These are phyloP conservation scores for Drosera spatulata DNA, from an alignment of 179 eudicot genomes.

Conservation along the genomic window DNA sequence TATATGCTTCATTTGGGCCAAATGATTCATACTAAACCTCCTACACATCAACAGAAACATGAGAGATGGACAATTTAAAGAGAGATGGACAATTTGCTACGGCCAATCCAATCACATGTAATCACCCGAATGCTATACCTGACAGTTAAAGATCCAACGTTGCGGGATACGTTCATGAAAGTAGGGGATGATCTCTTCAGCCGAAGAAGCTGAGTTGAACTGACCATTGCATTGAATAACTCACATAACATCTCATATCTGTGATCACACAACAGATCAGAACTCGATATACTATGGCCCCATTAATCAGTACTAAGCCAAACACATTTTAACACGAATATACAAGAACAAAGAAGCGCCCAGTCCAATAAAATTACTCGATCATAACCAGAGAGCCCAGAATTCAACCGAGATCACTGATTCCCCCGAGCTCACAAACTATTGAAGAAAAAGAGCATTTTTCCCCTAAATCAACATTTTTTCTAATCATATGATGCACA, in stretches of 20 bases:
- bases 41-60: conserved; percentile 16
- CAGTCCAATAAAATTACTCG: too few relatives aligned
- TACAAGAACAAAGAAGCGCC: too few relatives aligned
- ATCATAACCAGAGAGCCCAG: too few relatives aligned
- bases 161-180: conserved; percentile 36
- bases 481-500: too few relatives aligned
- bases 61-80: neutral
- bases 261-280: neutral
- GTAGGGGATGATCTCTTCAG: conserved; percentile 31
- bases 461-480: too few relatives aligned
- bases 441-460: too few relatives aligned
- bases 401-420: too few relatives aligned
- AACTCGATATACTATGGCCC: too few relatives aligned
- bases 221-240: conserved; percentile 57
- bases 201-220: conserved; percentile 45
- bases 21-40: conserved; percentile 61
- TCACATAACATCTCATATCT: conserved; percentile 51
- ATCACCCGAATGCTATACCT: conserved; percentile 25
- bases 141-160: conserved; percentile 45
- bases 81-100: neutral
- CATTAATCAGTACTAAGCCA: too few relatives aligned
- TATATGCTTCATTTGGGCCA: conserved; percentile 75
- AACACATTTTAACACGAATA: too few relatives aligned
- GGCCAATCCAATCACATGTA: neutral
- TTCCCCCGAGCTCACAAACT: too few relatives aligned